Conservation (phyloP, 148 eudicot genomes). For the Bassia scoparia region DNA sequence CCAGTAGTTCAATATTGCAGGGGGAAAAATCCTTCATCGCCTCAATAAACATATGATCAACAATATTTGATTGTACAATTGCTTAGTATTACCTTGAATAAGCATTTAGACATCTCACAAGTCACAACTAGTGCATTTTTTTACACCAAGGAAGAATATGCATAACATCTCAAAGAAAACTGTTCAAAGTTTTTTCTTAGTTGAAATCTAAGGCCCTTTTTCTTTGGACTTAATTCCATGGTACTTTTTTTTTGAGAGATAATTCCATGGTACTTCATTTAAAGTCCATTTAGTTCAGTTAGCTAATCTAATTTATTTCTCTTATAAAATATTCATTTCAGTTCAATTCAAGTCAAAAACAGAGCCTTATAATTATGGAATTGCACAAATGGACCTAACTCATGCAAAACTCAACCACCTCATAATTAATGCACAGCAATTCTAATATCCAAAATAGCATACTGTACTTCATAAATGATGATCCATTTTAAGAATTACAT, state of each 20-base stretch:
- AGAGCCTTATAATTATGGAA: background rate
- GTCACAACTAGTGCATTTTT: background rate
- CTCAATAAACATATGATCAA: background rate
- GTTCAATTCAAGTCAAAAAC: no score
- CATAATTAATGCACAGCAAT: conserved; percentile 4
- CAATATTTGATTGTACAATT: background rate
- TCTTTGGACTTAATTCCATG: no score
- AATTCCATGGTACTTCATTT: no score
- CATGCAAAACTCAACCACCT: background rate
- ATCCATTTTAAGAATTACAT: background rate
- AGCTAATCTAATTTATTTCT: no score
- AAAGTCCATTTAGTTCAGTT: no score
- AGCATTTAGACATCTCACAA: background rate
- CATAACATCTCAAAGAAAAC: background rate
- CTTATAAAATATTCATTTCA: no score
- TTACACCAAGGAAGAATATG: background rate
- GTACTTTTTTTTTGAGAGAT: no score
- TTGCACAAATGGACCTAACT: conserved; percentile 3
- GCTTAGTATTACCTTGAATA: background rate
- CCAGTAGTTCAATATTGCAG: background rate
- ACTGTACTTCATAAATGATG: conserved; percentile 13
- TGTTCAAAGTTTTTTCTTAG: background rate
- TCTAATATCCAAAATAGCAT: background rate
- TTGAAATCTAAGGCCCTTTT: background rate
- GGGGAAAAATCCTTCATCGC: background rate